Conservation (phyloP, 2,329 filamentous ascomycete species). For the Fusarium sambucinum region DNA sequence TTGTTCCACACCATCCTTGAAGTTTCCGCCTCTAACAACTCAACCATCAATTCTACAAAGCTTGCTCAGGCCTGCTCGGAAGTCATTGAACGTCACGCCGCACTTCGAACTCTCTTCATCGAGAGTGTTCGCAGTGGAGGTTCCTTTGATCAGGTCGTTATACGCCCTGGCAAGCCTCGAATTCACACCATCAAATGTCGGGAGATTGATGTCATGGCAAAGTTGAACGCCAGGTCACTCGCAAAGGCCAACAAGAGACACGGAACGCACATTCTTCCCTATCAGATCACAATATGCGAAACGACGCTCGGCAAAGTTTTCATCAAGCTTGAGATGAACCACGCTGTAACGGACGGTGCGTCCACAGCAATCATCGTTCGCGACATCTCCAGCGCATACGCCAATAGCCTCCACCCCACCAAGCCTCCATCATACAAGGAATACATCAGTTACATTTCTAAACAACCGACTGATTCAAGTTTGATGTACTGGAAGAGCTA, state of each 20-base stretch:
- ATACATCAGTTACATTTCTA: constrained; percentile 38
- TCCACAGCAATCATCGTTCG: constrained; percentile 48
- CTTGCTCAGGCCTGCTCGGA: constrained; percentile 24
- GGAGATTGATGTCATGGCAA: constrained; percentile 45
- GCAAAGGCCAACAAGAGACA: constrained; percentile 25
- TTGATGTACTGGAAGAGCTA: constrained; percentile 40
- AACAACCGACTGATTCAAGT: constrained; percentile 13
- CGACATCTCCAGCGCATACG: constrained; percentile 50
- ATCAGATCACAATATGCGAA: constrained; percentile 46
- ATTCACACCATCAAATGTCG: constrained; percentile 31
- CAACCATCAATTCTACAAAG: constrained; percentile 5
- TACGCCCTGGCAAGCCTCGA: background rate
- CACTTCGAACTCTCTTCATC: constrained; percentile 52
- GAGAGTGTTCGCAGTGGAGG: constrained; percentile 41
- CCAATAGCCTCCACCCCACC: background rate
- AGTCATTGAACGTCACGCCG: constrained; percentile 48
- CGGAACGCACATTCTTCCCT: constrained; percentile 32
- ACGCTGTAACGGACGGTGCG: constrained; percentile 52
- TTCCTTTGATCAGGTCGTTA: constrained; percentile 50
- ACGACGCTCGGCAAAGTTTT: constrained; percentile 21
- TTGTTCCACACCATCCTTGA: constrained; percentile 39
- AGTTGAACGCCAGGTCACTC: constrained; percentile 35
- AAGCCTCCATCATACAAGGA: constrained; percentile 30
- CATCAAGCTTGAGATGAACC: constrained; percentile 53
- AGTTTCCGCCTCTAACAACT: background rate